These are phyloP conservation scores for Flaveria trinervia DNA, from an alignment of 129 eudicot species.

Conservation along the genomic window DNA sequence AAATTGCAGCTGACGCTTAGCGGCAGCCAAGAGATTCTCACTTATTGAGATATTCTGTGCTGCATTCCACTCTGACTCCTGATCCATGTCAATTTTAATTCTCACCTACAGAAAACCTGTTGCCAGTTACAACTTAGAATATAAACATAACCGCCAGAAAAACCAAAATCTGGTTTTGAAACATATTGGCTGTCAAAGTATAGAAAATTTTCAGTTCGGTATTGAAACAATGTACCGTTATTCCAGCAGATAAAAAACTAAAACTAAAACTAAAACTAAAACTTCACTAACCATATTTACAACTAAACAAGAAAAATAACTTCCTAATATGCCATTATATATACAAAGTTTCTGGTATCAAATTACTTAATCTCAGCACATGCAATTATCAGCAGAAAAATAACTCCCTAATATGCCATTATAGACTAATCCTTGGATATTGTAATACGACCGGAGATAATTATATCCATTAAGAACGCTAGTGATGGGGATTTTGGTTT, in stretches of 20 bases:
- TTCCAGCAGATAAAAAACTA: background rate
- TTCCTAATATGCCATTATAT: background rate
- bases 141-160: constrained; percentile 3
- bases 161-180: background rate
- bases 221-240: background rate
- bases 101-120: constrained; percentile 8
- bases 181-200: background rate
- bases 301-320: background rate
- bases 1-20: constrained; percentile 70
- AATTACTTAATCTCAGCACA: background rate
- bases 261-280: background rate
- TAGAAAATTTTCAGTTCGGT: background rate
- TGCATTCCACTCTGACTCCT: constrained; percentile 78
- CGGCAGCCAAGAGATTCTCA: constrained; percentile 75
- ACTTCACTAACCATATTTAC: background rate
- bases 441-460: background rate
- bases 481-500: background rate
- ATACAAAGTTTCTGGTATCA: background rate
- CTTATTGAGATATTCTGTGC: constrained; percentile 67
- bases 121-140: background rate
- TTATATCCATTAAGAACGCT: constrained; percentile 5
- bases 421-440: background rate
- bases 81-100: constrained; percentile 57
- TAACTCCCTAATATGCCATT: too few relatives aligned
- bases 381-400: background rate